Base-by-base conservation (phyloP, 176 grass and related monocot genomes). In the Carex littledalei region DNA sequence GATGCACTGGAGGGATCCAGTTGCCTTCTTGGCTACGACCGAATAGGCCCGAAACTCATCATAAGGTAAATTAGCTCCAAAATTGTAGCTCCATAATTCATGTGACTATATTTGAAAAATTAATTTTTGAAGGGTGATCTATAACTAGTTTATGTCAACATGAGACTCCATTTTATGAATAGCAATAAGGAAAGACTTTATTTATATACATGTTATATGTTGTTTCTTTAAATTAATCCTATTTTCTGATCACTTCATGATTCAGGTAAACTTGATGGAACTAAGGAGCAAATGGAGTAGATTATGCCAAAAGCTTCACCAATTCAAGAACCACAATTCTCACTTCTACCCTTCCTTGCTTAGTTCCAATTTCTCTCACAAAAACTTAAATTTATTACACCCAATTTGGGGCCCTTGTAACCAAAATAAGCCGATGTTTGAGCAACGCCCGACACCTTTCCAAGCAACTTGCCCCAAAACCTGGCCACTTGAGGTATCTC, bases 261-360 rank as follows among this genome's bases (percentile, higher is more conserved):
- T 67, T 17, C 70, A 91, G 37, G 89, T 86, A 57, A 81, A 92
- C 67, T 82, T 94, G 91, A 60, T 86, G 61, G 95, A 94, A 78
- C 61, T 94, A 87, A 94, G 86, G 59, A 89, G 88, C 65, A 98
- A 98, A 90, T 98, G 95, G 95, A 91, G 92, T 82, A 84, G 91
- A 73, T 63, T 94, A 35, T 98, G 95, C 82, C 81, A 71, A 68
- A 94, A 84, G 81, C 91, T 98, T 69, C 95, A 98, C 75, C 79
- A 89, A 18, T 82, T 35, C 39, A 69, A 69, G 79, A 70, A 54
- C 56, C 81, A 64, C 64, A 35, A 34, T 20, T 62, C 82, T 86
- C 88, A 80, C 17, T 78, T 87, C 41, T 85, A 80, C 71, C 71
- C 78, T 73, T 45, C 81, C 22, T 82, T 62, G 21, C 81, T 90